Conservation (phyloP, 345 rosid genomes). For the Rubroshorea leprosula region DNA sequence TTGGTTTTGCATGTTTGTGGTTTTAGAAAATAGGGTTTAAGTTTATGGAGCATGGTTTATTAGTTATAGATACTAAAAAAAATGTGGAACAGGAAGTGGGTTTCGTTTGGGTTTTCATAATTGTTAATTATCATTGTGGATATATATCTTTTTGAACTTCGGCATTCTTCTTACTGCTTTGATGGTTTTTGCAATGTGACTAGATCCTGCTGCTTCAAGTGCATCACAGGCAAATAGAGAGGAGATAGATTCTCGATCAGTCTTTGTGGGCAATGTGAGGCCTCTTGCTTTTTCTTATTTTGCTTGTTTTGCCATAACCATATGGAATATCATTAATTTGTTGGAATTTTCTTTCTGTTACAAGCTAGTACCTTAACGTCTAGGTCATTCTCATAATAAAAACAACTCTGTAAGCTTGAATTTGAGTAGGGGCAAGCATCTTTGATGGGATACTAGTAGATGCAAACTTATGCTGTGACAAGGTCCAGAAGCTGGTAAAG, state of each 20-base stretch:
- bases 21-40: background rate
- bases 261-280: constrained; percentile 81
- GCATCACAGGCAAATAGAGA: constrained; percentile 53
- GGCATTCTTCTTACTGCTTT: background rate
- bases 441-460: background rate
- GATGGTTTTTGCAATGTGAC: constrained; percentile 20
- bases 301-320: constrained; percentile 3
- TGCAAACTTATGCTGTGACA: background rate
- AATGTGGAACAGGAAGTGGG: background rate
- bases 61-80: background rate
- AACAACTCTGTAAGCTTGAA: background rate
- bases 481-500: constrained; percentile 1
- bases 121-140: too few relatives aligned
- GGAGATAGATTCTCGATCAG: constrained; percentile 69
- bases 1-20: too few relatives aligned
- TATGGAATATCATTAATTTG: background rate
- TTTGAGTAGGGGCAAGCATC: background rate
- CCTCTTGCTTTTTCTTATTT: constrained; percentile 17
- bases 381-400: background rate
- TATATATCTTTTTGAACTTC: background rate
- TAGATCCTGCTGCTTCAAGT: constrained; percentile 54
- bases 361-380: background rate
- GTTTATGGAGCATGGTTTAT: too few relatives aligned
- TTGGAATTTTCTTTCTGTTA: background rate
- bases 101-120: too few relatives aligned